Evolutionary conservation across 306 rosid genomes (phyloP).

Genomic region (Rubus parviflorus): DNA sequence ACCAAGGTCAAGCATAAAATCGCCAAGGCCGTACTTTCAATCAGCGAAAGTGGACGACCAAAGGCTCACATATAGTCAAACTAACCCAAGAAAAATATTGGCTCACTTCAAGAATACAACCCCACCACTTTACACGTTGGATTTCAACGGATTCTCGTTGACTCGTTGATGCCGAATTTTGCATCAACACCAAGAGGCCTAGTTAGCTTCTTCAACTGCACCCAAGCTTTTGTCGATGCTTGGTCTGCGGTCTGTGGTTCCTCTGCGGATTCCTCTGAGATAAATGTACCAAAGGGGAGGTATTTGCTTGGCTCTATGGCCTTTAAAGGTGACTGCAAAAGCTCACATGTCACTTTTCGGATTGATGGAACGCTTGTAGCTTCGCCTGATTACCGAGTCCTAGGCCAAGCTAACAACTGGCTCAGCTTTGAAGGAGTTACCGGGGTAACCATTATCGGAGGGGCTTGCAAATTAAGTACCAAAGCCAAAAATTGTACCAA

Average conservation of each 20-base stretch:
- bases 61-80: too few species aligned
- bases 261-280: conserved; percentile 3
- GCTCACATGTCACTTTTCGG: conserved; percentile 10
- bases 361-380: conserved; percentile 31
- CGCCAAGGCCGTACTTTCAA: too few species aligned
- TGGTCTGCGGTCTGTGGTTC: conserved; percentile 46
- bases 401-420: conserved; percentile 9
- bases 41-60: too few species aligned
- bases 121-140: too few species aligned
- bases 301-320: conserved; percentile 28
- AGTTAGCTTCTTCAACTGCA: conserved; percentile 20
- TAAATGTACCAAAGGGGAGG: conserved; percentile 43
- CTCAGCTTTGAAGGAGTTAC: conserved; percentile 30
- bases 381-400: conserved; percentile 20
- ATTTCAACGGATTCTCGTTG: too few species aligned
- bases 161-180: too few species aligned
- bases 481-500: background rate
- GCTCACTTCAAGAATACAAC: too few species aligned
- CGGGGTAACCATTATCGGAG: conserved; percentile 18
- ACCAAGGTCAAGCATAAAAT: too few species aligned
- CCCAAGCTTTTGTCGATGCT: conserved; percentile 33
- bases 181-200: background rate
- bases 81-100: too few species aligned
- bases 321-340: conserved; percentile 27
- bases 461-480: conserved; percentile 26